Percentiles rank a stretch among this genome's conserved stretches.
phyloP scores from a whole-genome alignment of 805 yeast species.

The Torulaspora gathmanii region DNA sequence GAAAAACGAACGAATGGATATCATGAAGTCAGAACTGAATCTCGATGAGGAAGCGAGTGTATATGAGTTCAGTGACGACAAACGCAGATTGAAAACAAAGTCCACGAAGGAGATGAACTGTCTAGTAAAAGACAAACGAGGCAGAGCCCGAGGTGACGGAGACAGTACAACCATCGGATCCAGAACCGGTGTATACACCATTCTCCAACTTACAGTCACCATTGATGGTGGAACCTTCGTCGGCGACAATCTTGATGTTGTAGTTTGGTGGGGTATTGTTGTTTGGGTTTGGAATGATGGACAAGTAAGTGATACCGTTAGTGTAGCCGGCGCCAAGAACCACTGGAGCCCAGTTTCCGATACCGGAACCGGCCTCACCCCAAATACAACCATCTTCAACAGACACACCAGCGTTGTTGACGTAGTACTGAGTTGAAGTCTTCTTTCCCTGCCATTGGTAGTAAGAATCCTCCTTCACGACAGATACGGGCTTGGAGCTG shows the following conservation, averaged over 20 bases:
- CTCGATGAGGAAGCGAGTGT: conserved; percentile 2
- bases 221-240: conserved; percentile 51
- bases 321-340: conserved; percentile 72
- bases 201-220: conserved; percentile 78
- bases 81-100: neutral
- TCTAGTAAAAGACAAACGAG: conserved; percentile 51
- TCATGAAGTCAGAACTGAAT: neutral
- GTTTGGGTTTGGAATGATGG: conserved; percentile 76
- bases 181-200: conserved; percentile 64
- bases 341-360: conserved; percentile 79
- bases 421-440: conserved; percentile 72
- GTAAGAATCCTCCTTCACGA: conserved; percentile 56
- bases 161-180: conserved; percentile 77
- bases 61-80: conserved; percentile 1
- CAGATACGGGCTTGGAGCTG: conserved; percentile 46
- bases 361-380: conserved; percentile 55
- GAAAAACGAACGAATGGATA: conserved; percentile 10
- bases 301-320: conserved; percentile 57
- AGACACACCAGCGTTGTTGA: conserved; percentile 70
- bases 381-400: conserved; percentile 66
- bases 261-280: conserved; percentile 52
- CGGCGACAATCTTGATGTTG: conserved; percentile 71
- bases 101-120: neutral
- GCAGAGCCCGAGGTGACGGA: conserved; percentile 57
- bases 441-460: conserved; percentile 57